Evolutionary conservation across 2,329 filamentous ascomycete species (phyloP), one percentile per base, ranked within the genome.

Genomic region (Corinectria fuckeliana): DNA sequence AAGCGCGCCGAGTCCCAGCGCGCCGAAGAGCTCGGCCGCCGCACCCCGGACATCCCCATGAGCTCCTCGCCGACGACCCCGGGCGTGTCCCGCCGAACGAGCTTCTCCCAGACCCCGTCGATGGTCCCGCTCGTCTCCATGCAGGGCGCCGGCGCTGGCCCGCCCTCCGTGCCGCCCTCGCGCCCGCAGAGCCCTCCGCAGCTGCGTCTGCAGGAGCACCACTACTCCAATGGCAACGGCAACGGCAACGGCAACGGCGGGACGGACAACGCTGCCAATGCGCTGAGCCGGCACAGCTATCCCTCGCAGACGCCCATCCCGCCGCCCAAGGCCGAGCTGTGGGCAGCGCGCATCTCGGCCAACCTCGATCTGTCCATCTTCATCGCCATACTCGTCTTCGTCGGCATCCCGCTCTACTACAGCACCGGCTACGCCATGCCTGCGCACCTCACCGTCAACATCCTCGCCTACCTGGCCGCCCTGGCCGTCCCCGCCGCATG

Each of bases 361-460:
- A 77, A 84, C 50, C 68, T 84, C 4, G 82, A 87, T 65, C 59
- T 75, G 1, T 44, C 79, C 0, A 80, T 77, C 0, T 87, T 83
- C 62, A 56, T 68, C 4, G 9, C 68, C 1, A 38, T 85, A 1
- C 80, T 86, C 62, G 44, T 85, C 28, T 74, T 84, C 49, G 68
- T 84, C 8, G 85, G 85, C 0, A 63, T 87, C 0, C 85, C 85
- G 0, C 68, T 85, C 1, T 87, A 85, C 71, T 87, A 84, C 67
- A 70, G 72, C 4, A 76, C 75, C 0, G 80, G 78, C 14, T 88
- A 88, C 69, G 79, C 78, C 14, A 81, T 82, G 80, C 80, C 80
- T 1, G 64, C 78, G 13, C 80, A 83, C 25, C 71, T 81, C 0
- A 66, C 71, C 28, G 62, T 86, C 64, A 85, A 80, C 57, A 66